Evolutionary conservation across 1,284 basidiomycete species (phyloP).

Genomic region (Cutaneotrichosporon mucoides): DNA sequence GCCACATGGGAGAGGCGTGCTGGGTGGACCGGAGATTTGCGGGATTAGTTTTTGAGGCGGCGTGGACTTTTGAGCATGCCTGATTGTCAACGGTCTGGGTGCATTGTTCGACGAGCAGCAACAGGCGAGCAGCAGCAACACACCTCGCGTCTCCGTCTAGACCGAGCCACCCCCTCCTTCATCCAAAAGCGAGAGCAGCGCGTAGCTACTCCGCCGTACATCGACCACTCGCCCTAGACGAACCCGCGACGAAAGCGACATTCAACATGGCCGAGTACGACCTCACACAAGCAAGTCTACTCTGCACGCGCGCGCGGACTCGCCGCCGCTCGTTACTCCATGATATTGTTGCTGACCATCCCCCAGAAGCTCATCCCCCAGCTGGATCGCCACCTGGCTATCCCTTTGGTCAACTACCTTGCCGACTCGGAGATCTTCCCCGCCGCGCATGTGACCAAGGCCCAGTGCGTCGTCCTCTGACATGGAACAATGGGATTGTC

Average conservation of each 20-base stretch:
- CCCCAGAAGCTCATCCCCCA: constrained; percentile 81
- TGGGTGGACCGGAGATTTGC: constrained; percentile 7
- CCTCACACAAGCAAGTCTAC: constrained; percentile 57
- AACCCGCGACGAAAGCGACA: constrained; percentile 3
- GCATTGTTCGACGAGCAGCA: not conserved
- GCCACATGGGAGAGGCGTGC: constrained; percentile 4
- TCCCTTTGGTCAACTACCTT: constrained; percentile 86
- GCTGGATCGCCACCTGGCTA: constrained; percentile 88
- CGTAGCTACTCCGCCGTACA: not conserved
- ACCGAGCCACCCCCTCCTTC: constrained; percentile 2
- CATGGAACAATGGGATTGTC: too few relatives aligned
- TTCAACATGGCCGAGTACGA: constrained; percentile 74
- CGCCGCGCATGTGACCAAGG: constrained; percentile 41
- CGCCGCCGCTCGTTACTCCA: too few relatives aligned
- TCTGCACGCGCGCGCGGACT: too few relatives aligned
- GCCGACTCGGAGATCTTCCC: constrained; percentile 51
- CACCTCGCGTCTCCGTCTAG: constrained; percentile 15
- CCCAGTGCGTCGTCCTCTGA: constrained; percentile 37
- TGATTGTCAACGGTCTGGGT: not conserved
- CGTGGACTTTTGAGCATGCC: constrained; percentile 10
- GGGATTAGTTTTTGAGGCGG: constrained; percentile 8
- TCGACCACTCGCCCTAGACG: constrained; percentile 4
- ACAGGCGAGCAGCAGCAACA: too few relatives aligned
- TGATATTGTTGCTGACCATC: constrained; percentile 10
- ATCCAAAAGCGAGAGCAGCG: constrained; percentile 5